Percentiles rank a stretch among this genome's conserved stretches.
phyloP scores from a whole-genome alignment of 108 stramenopile species.

The Cyclotella sp. region DNA sequence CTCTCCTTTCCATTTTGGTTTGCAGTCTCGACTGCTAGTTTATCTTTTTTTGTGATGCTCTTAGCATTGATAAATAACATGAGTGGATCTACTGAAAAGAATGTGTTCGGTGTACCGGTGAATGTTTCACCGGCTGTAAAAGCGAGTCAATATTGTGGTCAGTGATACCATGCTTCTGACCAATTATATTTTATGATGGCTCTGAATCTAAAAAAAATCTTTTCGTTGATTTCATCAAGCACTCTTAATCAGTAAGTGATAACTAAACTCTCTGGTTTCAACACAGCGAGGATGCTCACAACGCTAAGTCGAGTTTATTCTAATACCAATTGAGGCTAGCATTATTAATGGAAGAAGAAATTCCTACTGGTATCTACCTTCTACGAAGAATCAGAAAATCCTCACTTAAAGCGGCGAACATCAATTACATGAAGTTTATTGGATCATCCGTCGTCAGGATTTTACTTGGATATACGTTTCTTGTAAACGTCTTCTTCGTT shows the following conservation, averaged over 20 bases:
- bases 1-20: slow-evolving; percentile 12
- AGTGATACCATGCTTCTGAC: too few species aligned
- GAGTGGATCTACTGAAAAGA: neutral
- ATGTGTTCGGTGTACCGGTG: neutral
- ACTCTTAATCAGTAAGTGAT: too few species aligned
- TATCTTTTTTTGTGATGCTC: neutral
- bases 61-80: slow-evolving; percentile 1
- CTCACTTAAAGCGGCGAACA: neutral
- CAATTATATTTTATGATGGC: neutral
- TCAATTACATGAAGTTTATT: neutral
- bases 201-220: too few species aligned
- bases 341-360: neutral
- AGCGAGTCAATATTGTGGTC: neutral
- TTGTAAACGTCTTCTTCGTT: neutral
- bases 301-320: neutral
- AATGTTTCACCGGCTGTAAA: slow-evolving; percentile 1
- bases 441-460: neutral
- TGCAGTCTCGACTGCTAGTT: neutral
- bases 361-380: slow-evolving; percentile 2
- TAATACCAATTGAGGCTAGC: neutral
- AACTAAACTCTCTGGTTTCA: too few species aligned
- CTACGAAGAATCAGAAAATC: neutral
- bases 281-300: neutral
- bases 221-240: too few species aligned
- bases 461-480: neutral